Percentiles rank a stretch among this genome's conserved stretches.
Conservation (phyloP, 2,329 filamentous ascomycete species). For the Monilinia aucupariae region DNA sequence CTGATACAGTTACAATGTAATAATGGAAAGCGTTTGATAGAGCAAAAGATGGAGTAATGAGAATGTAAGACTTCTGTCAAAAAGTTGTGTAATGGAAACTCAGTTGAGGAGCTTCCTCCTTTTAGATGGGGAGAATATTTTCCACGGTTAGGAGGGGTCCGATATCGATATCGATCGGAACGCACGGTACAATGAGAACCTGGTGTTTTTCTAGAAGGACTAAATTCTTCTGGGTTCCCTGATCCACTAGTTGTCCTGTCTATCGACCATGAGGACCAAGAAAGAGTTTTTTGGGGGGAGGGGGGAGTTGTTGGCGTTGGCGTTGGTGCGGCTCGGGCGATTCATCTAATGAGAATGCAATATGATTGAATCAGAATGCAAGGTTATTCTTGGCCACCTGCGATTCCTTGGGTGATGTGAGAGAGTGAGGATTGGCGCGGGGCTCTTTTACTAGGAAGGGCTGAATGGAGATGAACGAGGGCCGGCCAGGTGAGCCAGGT, state of each 20-base stretch:
- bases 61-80: constrained; percentile 17
- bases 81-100: constrained; percentile 19
- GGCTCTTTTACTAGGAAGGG: too few relatives aligned
- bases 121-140: constrained; percentile 16
- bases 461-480: too few relatives aligned
- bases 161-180: constrained; percentile 8
- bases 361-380: constrained; percentile 8
- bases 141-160: constrained; percentile 6
- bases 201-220: constrained; percentile 7
- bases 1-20: constrained; percentile 4
- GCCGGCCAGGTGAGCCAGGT: too few relatives aligned
- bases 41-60: constrained; percentile 17
- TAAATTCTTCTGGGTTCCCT: not conserved
- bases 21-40: constrained; percentile 5
- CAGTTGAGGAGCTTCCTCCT: constrained; percentile 17
- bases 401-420: not conserved
- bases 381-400: not conserved
- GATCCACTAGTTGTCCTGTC: constrained; percentile 4
- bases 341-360: constrained; percentile 3
- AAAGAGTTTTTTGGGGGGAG: not conserved
- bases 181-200: constrained; percentile 3
- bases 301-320: not conserved
- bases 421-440: not conserved
- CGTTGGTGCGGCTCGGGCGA: constrained; percentile 16
- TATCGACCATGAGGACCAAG: not conserved